phyloP scores from a whole-genome alignment of 345 rosid genomes.

The Combretum micranthum region DNA sequence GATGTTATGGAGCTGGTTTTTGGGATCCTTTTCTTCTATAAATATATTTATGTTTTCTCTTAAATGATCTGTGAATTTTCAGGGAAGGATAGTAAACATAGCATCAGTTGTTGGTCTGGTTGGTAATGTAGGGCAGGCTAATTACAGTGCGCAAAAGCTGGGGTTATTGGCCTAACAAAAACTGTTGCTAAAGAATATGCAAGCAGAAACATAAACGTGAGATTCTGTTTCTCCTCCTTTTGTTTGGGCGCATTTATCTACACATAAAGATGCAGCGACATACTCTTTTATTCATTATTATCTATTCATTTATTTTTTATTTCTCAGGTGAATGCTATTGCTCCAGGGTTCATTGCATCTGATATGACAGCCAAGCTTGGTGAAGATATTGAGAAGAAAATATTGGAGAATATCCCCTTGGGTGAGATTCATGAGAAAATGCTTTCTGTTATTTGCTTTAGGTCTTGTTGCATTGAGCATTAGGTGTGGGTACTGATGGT shows the following conservation, averaged over 20 bases:
- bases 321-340: slow-evolving; percentile 77
- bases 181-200: slow-evolving; percentile 84
- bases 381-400: slow-evolving; percentile 84
- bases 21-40: not conserved
- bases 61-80: slow-evolving; percentile 6
- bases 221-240: slow-evolving; percentile 5
- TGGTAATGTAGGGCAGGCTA: slow-evolving; percentile 95
- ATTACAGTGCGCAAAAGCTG: slow-evolving; percentile 99
- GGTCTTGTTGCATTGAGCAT: no score
- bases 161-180: slow-evolving; percentile 91
- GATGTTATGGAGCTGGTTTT: not conserved
- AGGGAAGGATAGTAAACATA: slow-evolving; percentile 88
- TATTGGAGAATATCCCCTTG: slow-evolving; percentile 74
- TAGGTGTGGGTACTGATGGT: not conserved
- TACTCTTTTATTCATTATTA: no score
- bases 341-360: slow-evolving; percentile 94
- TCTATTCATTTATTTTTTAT: not conserved
- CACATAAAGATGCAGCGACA: not conserved
- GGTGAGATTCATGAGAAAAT: slow-evolving; percentile 35
- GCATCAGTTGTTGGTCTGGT: slow-evolving; percentile 93
- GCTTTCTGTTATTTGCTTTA: not conserved
- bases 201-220: slow-evolving; percentile 81
- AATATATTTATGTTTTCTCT: not conserved
- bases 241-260: not conserved
- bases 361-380: slow-evolving; percentile 95